These are phyloP conservation scores for Coccomyxa sp. DNA, from an alignment of 139 green algal species.

Conservation along the genomic window DNA sequence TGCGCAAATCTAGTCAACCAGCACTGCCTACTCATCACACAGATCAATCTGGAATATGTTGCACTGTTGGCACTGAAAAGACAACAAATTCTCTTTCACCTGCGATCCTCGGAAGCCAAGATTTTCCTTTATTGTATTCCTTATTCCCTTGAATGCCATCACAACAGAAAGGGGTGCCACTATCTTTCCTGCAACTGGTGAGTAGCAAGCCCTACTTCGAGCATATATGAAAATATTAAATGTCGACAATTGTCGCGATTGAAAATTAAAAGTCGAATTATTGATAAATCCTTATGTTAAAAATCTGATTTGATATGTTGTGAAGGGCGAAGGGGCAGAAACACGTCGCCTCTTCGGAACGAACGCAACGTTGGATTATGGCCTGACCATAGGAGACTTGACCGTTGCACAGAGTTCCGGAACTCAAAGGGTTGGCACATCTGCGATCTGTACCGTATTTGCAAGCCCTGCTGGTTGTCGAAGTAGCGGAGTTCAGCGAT, in stretches of 20 bases:
- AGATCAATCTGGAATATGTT: background rate
- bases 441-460: too few species aligned
- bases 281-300: background rate
- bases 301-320: background rate
- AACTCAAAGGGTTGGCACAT: too few species aligned
- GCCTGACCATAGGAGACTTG: background rate
- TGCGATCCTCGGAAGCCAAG: constrained; percentile 10
- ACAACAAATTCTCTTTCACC: background rate
- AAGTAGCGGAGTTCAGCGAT: too few species aligned
- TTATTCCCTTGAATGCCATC: background rate
- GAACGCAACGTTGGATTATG: background rate
- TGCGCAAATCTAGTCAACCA: background rate
- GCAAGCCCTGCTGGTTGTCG: too few species aligned
- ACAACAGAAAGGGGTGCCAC: background rate
- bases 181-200: background rate
- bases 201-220: background rate
- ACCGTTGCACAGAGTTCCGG: too few species aligned
- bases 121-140: constrained; percentile 7
- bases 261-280: background rate
- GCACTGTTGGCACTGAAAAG: background rate
- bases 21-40: background rate
- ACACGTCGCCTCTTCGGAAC: background rate
- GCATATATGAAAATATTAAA: background rate
- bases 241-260: background rate
- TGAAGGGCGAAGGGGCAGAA: background rate